Percentiles rank a stretch among this genome's conserved stretches.
phyloP scores from a whole-genome alignment of 1,139 yeast genomes.

The Debaryomycetaceae sp. region DNA sequence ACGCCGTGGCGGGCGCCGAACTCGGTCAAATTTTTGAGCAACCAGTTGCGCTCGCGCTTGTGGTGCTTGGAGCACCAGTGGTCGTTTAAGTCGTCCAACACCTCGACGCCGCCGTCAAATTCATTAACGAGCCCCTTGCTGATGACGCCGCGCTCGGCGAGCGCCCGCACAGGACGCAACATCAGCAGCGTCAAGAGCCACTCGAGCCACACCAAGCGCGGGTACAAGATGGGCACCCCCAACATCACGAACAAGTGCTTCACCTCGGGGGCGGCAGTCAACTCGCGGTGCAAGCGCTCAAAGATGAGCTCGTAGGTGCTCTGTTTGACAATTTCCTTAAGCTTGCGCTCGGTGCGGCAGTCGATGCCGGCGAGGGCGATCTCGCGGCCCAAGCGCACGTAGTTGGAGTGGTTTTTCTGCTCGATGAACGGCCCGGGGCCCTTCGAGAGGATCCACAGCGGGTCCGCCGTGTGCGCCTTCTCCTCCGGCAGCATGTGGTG shows the following conservation, averaged over 20 bases:
- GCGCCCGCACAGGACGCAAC: slow-evolving; percentile 59
- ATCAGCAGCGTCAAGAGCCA: slow-evolving; percentile 58
- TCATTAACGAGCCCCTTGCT: slow-evolving; percentile 75
- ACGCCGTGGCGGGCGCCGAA: slow-evolving; percentile 62
- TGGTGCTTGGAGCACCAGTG: slow-evolving; percentile 94
- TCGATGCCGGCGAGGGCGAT: slow-evolving; percentile 77
- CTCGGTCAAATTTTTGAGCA: slow-evolving; percentile 53
- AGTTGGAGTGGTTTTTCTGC: slow-evolving; percentile 62
- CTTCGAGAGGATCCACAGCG: slow-evolving; percentile 54
- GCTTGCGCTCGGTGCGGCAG: slow-evolving; percentile 85
- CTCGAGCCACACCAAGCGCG: slow-evolving; percentile 88
- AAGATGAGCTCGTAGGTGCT: slow-evolving; percentile 62
- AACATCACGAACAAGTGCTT: slow-evolving; percentile 78
- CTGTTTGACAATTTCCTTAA: slow-evolving; percentile 51
- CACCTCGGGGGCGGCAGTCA: slow-evolving; percentile 44
- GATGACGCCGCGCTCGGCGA: slow-evolving; percentile 67
- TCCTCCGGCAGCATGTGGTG: slow-evolving; percentile 64
- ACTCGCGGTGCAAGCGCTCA: slow-evolving; percentile 52
- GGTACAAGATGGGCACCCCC: slow-evolving; percentile 94
- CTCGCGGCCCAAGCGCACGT: slow-evolving; percentile 68
- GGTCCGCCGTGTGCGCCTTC: slow-evolving; percentile 34
- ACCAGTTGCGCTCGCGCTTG: slow-evolving; percentile 66
- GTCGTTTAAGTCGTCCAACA: slow-evolving; percentile 87
- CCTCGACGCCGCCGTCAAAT: slow-evolving; percentile 86
- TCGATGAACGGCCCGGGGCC: slow-evolving; percentile 62